Percentiles rank a stretch among this genome's conserved stretches.
Conservation (phyloP, 2,329 filamentous ascomycete genomes). For the Fusarium humuli region DNA sequence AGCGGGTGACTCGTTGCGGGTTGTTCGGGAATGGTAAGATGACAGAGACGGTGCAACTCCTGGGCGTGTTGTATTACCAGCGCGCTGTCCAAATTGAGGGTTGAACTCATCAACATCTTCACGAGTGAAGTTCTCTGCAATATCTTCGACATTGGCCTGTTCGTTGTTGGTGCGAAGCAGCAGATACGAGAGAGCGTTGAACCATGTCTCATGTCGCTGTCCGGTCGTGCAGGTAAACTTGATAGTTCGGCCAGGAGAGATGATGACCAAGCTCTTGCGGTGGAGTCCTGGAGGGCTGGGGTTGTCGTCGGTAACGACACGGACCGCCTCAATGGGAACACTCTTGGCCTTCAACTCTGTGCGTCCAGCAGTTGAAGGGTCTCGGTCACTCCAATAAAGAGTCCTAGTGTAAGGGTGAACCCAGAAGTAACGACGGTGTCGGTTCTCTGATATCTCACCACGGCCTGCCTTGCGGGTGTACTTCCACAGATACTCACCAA, state of each 20-base stretch:
- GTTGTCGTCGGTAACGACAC: slow-evolving; percentile 94
- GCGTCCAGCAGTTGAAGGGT: slow-evolving; percentile 83
- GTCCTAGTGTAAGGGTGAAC: slow-evolving; percentile 97
- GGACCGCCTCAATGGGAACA: slow-evolving; percentile 91
- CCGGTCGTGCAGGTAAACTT: slow-evolving; percentile 96
- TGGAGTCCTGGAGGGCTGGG: slow-evolving; percentile 94
- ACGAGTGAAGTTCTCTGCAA: slow-evolving; percentile 67
- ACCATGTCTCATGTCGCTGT: slow-evolving; percentile 97
- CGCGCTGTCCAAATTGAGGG: slow-evolving; percentile 63
- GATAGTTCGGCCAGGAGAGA: slow-evolving; percentile 87
- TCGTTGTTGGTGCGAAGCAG: slow-evolving; percentile 80
- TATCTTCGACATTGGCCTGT: slow-evolving; percentile 69
- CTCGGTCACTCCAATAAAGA: slow-evolving; percentile 94
- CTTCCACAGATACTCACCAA: slow-evolving; percentile 98
- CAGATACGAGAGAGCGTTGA: slow-evolving; percentile 94
- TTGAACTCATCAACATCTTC: slow-evolving; percentile 86
- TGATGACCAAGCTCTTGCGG: slow-evolving; percentile 89
- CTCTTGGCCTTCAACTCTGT: slow-evolving; percentile 85
- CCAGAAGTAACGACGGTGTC: slow-evolving; percentile 98
- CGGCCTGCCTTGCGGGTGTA: slow-evolving; percentile 96
- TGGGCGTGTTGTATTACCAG: slow-evolving; percentile 57
- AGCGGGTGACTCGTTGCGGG: slow-evolving; percentile 72
- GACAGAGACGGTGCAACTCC: slow-evolving; percentile 75
- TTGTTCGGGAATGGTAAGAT: slow-evolving; percentile 82
- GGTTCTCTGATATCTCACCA: slow-evolving; percentile 85